A percentile compares a stretch with the other conserved stretches of the same genome.
These are phyloP conservation scores for Mucor sp. DNA, from an alignment of 371 early-diverging fungal species.

Conservation along the genomic window DNA sequence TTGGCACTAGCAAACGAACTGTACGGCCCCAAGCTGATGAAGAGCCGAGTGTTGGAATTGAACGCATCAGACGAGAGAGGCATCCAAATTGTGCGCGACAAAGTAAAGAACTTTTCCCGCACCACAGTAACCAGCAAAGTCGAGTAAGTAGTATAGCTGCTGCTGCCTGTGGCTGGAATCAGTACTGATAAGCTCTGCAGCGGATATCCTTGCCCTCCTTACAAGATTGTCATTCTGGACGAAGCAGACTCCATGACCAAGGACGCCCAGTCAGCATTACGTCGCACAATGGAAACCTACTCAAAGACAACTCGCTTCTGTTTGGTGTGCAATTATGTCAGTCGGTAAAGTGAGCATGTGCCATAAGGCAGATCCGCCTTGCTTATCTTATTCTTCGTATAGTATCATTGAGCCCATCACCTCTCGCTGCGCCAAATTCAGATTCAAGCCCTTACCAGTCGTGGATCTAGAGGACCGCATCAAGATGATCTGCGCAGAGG, in stretches of 20 bases:
- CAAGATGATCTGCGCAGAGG: conserved; percentile 65
- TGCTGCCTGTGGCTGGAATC: neutral
- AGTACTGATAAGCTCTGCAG: neutral
- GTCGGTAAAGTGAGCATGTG: conserved; percentile 51
- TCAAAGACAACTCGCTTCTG: conserved; percentile 97
- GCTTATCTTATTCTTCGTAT: neutral
- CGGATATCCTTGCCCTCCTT: conserved; percentile 73
- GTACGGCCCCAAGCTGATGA: conserved; percentile 80
- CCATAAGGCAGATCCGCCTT: neutral
- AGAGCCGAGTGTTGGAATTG: conserved; percentile 91
- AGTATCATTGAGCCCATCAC: conserved; percentile 96
- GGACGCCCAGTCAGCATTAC: conserved; percentile 98
- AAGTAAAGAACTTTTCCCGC: conserved; percentile 97
- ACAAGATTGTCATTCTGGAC: conserved; percentile 98
- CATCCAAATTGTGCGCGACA: conserved; percentile 93
- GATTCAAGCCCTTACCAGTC: conserved; percentile 83
- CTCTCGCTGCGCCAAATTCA: conserved; percentile 95
- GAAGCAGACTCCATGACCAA: conserved; percentile 99
- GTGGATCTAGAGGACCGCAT: conserved; percentile 61
- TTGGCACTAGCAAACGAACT: conserved; percentile 92
- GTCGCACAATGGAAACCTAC: conserved; percentile 99
- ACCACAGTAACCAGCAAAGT: conserved; percentile 55
- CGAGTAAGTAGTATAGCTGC: neutral
- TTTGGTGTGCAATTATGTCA: conserved; percentile 97
- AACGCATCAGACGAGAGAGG: conserved; percentile 99